phyloP scores from a whole-genome alignment of 805 yeast genomes.

The Myxozyma monticola region DNA sequence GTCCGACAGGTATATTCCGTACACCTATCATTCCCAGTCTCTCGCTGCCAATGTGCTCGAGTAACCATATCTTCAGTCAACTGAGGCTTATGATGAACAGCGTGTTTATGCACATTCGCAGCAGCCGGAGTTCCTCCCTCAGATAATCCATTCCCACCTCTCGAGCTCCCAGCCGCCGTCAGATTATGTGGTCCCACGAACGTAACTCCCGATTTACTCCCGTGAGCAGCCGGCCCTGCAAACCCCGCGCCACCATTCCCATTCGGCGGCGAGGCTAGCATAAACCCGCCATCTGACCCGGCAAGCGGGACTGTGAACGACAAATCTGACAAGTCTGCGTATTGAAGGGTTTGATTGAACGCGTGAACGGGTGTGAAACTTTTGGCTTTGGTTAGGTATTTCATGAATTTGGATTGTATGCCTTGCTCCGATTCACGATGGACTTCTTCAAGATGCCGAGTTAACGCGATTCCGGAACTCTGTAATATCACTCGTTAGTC shows the following conservation, averaged over 20 bases:
- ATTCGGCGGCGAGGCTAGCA: slow-evolving; percentile 2
- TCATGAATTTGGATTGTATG: slow-evolving; percentile 48
- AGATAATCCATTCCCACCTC: not conserved
- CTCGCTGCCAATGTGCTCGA: slow-evolving; percentile 59
- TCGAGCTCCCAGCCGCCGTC: slow-evolving; percentile 3
- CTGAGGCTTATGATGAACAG: slow-evolving; percentile 14
- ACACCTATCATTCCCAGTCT: slow-evolving; percentile 48
- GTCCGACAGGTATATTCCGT: slow-evolving; percentile 45
- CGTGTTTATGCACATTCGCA: not conserved
- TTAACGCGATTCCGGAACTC: slow-evolving; percentile 46
- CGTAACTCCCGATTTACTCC: slow-evolving; percentile 4
- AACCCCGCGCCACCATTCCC: slow-evolving; percentile 3
- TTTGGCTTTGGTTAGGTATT: slow-evolving; percentile 44
- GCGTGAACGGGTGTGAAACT: slow-evolving; percentile 39
- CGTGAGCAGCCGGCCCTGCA: slow-evolving; percentile 12
- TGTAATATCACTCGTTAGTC: slow-evolving; percentile 5
- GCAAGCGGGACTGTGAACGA: slow-evolving; percentile 18
- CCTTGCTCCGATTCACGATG: slow-evolving; percentile 48
- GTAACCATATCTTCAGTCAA: slow-evolving; percentile 43
- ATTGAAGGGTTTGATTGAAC: slow-evolving; percentile 44
- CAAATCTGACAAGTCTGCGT: slow-evolving; percentile 52
- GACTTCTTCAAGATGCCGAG: slow-evolving; percentile 68
- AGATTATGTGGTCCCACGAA: slow-evolving; percentile 20
- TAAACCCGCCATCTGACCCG: slow-evolving; percentile 6
- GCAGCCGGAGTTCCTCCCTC: not conserved